Base-by-base conservation (phyloP, 2,329 filamentous ascomycete species). In the Microthyrium microscopicum region DNA sequence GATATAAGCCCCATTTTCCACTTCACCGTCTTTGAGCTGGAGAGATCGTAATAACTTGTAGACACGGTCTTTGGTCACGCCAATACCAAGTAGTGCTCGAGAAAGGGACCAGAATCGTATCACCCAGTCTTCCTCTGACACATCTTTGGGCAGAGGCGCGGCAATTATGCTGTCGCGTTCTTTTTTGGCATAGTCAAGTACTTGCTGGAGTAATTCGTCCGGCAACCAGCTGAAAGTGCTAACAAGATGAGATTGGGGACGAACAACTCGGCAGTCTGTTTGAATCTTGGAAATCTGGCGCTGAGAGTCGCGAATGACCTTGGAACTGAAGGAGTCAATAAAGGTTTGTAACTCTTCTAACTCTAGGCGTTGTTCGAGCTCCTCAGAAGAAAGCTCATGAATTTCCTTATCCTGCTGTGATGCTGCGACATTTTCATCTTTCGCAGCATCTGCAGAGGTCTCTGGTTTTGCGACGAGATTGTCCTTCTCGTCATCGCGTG, bases 341-440 rank as follows among this genome's bases (percentile, higher is more conserved):
- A 94, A 60, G 16, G 81, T 58, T 53, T 95, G 85, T 24, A 98
- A 62, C 46, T 92, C 83, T n/a, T 83, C 78, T 46, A 84, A 77
- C 51, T 94, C 83, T 12, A 95, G 68, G 46, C 92, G 82, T 41
- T 63, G 74, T 50, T 94, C 89, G 33, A 94, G 78, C 52, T 95
- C 82, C 50, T 94, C 87, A 1, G 87, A 77, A 31, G 72, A 82
- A 42, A 87, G 57, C 19, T 68, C 59, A 35, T 70, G 58, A 33
- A 64, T 50, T 29, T 60, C 54, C 35, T 49, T 42, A 12, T 43
- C 37, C 5, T 41, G 35, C 29, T 41, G 37, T 46, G n/a, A n/a
- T n/a, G n/a, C n/a, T n/a, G n/a, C n/a, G n/a, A n/a, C n/a, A n/a
- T n/a, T n/a, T n/a, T n/a, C n/a, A 12, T 52, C 47, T 31, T 42